Evolutionary conservation across 768 basidiomycete species (phyloP).

Genomic region (Clitopilus hobsonii): DNA sequence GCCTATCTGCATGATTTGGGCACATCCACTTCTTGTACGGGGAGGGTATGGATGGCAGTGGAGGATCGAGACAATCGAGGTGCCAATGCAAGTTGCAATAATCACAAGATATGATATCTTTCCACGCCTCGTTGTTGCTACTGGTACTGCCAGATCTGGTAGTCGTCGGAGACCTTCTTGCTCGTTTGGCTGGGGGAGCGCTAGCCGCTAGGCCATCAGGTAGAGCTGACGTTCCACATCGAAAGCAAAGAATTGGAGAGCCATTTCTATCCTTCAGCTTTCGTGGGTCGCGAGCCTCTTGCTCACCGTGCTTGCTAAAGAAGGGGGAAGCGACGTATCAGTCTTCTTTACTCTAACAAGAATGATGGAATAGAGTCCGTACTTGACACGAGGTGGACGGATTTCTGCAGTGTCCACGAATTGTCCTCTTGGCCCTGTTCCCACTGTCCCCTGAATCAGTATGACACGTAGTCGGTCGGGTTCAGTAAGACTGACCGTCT

Average conservation of each 20-base stretch:
- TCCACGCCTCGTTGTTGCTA: slow-evolving; percentile 48
- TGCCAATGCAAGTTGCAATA: slow-evolving; percentile 96
- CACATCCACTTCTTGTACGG: slow-evolving; percentile 98
- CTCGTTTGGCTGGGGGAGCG: slow-evolving; percentile 49
- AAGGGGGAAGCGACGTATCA: slow-evolving; percentile 6
- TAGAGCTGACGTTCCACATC: slow-evolving; percentile 79
- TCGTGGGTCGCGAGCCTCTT: slow-evolving; percentile 89
- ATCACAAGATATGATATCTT: slow-evolving; percentile 88
- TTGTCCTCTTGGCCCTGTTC: slow-evolving; percentile 70
- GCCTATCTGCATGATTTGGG: slow-evolving; percentile 90
- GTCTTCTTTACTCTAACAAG: slow-evolving; percentile 6
- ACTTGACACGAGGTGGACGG: slow-evolving; percentile 82
- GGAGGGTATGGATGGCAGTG: slow-evolving; percentile 79
- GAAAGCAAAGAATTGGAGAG: slow-evolving; percentile 82
- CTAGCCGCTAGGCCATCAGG: slow-evolving; percentile 48
- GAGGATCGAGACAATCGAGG: slow-evolving; percentile 92
- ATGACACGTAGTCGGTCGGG: background rate
- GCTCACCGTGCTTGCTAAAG: slow-evolving; percentile 72
- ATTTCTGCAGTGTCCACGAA: slow-evolving; percentile 80
- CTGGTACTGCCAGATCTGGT: slow-evolving; percentile 10
- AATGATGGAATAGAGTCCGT: slow-evolving; percentile 24
- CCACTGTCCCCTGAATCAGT: slow-evolving; percentile 46
- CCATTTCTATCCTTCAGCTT: slow-evolving; percentile 84
- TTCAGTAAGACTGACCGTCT: slow-evolving; percentile 56
- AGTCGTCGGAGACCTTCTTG: slow-evolving; percentile 45